Base-by-base conservation (phyloP, 2,329 filamentous ascomycete species). In the Epichloe aotearoae region DNA sequence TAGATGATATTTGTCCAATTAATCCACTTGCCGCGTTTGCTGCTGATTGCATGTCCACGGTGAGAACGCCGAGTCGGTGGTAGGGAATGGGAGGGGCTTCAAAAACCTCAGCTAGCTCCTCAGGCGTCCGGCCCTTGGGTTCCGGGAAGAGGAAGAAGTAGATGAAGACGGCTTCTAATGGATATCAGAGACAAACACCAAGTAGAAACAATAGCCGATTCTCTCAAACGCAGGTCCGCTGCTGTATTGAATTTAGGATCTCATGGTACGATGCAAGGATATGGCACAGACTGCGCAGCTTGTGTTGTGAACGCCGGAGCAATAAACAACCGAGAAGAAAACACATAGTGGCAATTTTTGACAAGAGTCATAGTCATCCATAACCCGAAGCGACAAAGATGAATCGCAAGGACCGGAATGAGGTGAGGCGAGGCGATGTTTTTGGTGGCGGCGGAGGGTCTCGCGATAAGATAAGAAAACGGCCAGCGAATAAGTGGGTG, bases 101-200 rank as follows among this genome's bases (percentile, higher is more conserved):
- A 26, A 26, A 26, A 7, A 26, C 23, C 23, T 26, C 23, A 26
- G 23, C 2, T 26, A 26, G 23, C 7, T 26, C 23, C 23, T 26
- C 6, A 26, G 80, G 65, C 20, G 74, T 72, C 5, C 69, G 62
- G n/a, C 68, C 68, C 58, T 72, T 73, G 2, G 71, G 73, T 59
- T 73, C 70, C 0, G 69, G 69, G 56, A 70, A 78, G 23, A 3
- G 7, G 56, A 73, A 70, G 55, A 77, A 73, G 57, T 74, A 79
- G 26, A 73, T 71, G 5, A 73, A 52, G 0, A 57, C 62, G 5
- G 60, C 64, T 52, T 73, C 70, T 17, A 72, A 57, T 10, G 72
- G 48, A 44, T 73, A 68, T 70, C 70, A 73, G 49, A 69, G 0
- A 73, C 63, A 56, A 73, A 71, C 2, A 73, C 66, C 1, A 71